Evolutionary conservation across 305 asterid species (phyloP).

Genomic region (Andrographis paniculata): DNA sequence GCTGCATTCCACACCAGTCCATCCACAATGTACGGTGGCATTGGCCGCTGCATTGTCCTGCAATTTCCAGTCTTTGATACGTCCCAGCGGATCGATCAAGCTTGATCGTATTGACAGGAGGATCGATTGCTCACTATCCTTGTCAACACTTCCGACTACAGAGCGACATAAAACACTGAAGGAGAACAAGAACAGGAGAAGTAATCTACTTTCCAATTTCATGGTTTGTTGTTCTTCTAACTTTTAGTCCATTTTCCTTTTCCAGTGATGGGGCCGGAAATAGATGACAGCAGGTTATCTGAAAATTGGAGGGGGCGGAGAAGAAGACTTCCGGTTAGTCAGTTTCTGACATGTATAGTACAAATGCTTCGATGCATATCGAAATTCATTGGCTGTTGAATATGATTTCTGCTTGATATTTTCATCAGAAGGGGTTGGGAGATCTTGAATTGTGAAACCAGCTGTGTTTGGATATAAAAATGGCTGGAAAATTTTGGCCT

Average conservation of each 20-base stretch:
- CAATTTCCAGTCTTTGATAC: conserved; percentile 46
- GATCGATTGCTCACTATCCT: conserved; percentile 28
- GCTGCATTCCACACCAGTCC: conserved; percentile 67
- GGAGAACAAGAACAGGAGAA: background rate
- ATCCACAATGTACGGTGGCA: conserved; percentile 40
- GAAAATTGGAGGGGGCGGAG: conserved; percentile 23
- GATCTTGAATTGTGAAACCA: conserved; percentile 61
- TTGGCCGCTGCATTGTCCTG: conserved; percentile 19
- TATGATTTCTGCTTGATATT: background rate
- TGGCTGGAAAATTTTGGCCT: conserved; percentile 38
- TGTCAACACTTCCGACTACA: conserved; percentile 15
- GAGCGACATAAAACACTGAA: background rate
- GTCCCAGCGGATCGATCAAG: conserved; percentile 50
- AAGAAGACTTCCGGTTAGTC: conserved; percentile 17
- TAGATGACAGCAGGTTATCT: conserved; percentile 14
- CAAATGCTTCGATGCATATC: conserved; percentile 11
- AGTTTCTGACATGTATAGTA: conserved; percentile 22
- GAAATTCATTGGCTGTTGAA: conserved; percentile 21
- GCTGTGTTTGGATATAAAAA: conserved; percentile 36
- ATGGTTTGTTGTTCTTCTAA: conserved; percentile 18
- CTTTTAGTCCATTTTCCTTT: background rate
- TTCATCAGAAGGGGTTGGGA: conserved; percentile 10
- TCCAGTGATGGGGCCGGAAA: background rate
- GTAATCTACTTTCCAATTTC: conserved; percentile 20
- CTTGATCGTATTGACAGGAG: conserved; percentile 42